phyloP scores from a whole-genome alignment of 192 early-diverging fungal genomes.

The Entomortierella chlamydospora region DNA sequence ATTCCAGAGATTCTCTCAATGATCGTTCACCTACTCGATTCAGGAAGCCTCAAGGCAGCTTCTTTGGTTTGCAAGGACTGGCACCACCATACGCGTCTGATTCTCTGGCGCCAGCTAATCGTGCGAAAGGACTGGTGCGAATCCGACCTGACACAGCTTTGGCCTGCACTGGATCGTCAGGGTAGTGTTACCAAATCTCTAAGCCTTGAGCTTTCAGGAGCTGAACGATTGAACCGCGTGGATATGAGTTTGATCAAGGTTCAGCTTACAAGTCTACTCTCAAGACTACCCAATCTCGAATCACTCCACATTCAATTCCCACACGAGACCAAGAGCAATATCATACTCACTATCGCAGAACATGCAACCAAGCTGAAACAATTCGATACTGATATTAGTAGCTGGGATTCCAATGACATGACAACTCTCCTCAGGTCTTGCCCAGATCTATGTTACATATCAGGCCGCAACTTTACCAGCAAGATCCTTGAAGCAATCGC shows the following conservation, averaged over 20 bases:
- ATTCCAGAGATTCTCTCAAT: constrained; percentile 43
- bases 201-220: constrained; percentile 12
- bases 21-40: constrained; percentile 21
- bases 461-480: constrained; percentile 34
- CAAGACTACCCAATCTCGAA: constrained; percentile 26
- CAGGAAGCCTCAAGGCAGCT: constrained; percentile 4
- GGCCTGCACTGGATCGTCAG: constrained; percentile 28
- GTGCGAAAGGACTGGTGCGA: constrained; percentile 37
- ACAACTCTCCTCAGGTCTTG: constrained; percentile 9
- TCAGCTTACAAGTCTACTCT: constrained; percentile 20
- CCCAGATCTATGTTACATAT: constrained; percentile 6
- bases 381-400: constrained; percentile 26
- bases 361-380: constrained; percentile 3
- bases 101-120: constrained; percentile 28
- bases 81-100: constrained; percentile 1
- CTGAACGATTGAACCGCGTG: not conserved
- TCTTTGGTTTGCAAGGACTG: constrained; percentile 31
- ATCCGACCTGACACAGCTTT: constrained; percentile 28
- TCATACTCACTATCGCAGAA: constrained; percentile 4
- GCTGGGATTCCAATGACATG: constrained; percentile 35
- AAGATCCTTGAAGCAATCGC: constrained; percentile 32
- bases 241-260: constrained; percentile 2
- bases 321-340: constrained; percentile 13
- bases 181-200: constrained; percentile 8
- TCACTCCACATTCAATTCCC: constrained; percentile 31